Conservation (phyloP, 352 stramenopile genomes). For the Globisporangium heterothallicum region DNA sequence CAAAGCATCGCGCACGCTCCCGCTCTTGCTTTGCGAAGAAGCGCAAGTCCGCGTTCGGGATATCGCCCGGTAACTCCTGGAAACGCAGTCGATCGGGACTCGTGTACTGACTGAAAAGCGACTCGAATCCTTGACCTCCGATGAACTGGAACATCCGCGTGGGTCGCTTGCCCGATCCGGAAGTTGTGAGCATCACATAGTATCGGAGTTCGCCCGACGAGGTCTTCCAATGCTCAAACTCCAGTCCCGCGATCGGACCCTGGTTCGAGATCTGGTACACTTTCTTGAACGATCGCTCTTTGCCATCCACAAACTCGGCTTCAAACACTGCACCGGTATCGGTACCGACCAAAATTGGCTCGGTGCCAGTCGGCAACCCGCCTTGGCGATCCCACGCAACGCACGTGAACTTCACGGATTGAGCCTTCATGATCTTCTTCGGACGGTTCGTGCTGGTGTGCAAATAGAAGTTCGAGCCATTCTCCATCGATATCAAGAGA, state of each 20-base stretch:
- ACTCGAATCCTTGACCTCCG: conserved; percentile 65
- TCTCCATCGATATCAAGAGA: conserved; percentile 83
- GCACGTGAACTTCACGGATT: conserved; percentile 66
- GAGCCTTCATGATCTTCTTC: conserved; percentile 85
- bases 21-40: conserved; percentile 80
- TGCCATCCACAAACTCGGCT: conserved; percentile 75
- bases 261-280: conserved; percentile 89
- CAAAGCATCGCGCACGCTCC: conserved; percentile 83
- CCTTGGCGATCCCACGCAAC: conserved; percentile 83
- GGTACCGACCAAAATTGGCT: conserved; percentile 76
- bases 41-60: conserved; percentile 68
- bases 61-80: conserved; percentile 86
- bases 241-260: conserved; percentile 69
- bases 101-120: conserved; percentile 83
- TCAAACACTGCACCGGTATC: conserved; percentile 77
- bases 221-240: conserved; percentile 77
- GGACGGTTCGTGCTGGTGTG: conserved; percentile 66
- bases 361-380: conserved; percentile 44
- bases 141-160: conserved; percentile 92
- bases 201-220: conserved; percentile 48
- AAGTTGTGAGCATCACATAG: conserved; percentile 84
- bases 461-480: conserved; percentile 85
- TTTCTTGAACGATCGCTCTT: conserved; percentile 83
- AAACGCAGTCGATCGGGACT: conserved; percentile 81
- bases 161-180: conserved; percentile 75